phyloP scores from a whole-genome alignment of 2,329 filamentous ascomycete genomes.

The Aspergillus fumigatus region DNA sequence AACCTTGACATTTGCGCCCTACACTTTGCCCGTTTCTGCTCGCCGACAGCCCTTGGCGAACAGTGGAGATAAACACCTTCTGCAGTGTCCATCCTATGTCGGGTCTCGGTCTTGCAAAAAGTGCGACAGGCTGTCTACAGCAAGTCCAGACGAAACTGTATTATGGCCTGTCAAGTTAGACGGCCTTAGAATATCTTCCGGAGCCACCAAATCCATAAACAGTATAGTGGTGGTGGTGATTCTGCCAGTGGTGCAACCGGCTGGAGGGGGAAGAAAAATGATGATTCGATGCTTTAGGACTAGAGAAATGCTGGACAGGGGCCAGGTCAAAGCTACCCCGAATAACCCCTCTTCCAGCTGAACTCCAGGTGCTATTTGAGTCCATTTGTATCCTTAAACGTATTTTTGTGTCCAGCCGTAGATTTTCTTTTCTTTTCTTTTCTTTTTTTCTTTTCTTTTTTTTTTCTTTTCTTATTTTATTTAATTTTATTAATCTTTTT shows the following conservation, averaged over 20 bases:
- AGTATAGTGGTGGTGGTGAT: slow-evolving; percentile 5
- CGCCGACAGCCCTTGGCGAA: neutral
- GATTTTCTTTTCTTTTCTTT: neutral
- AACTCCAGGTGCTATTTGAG: neutral
- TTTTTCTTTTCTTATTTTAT: neutral
- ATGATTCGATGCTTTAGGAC: neutral
- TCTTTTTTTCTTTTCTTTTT: neutral
- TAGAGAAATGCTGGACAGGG: neutral
- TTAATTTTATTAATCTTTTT: neutral
- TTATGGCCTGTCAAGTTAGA: neutral
- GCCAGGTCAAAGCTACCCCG: neutral
- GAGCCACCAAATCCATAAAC: neutral
- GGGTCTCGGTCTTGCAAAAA: neutral
- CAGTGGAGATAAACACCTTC: neutral
- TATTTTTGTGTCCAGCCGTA: neutral
- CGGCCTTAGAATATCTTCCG: neutral
- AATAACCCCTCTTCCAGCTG: slow-evolving; percentile 2
- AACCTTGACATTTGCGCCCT: neutral
- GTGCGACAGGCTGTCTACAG: neutral
- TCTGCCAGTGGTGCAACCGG: slow-evolving; percentile 10
- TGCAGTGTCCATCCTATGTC: neutral
- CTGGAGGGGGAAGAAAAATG: neutral
- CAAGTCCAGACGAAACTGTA: neutral
- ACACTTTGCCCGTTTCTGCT: neutral
- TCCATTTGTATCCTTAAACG: neutral